Percentiles rank a stretch among this genome's conserved stretches.
These are phyloP conservation scores for Psilocybe tampanensis DNA, from an alignment of 768 basidiomycete genomes.

Conservation along the genomic window DNA sequence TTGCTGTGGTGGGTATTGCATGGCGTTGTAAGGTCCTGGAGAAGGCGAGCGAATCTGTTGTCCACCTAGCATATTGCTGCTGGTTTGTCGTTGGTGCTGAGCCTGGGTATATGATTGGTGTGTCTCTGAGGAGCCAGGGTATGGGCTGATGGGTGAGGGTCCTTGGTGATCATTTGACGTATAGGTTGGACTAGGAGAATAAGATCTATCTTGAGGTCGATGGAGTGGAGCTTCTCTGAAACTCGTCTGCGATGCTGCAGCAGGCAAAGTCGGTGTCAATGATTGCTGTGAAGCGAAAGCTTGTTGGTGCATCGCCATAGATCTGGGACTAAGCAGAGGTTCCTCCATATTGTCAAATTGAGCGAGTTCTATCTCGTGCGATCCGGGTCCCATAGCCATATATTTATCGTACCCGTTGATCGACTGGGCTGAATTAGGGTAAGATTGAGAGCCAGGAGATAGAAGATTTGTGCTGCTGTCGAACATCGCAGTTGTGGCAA, in stretches of 20 bases:
- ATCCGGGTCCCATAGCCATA: constrained; percentile 48
- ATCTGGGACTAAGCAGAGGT: constrained; percentile 53
- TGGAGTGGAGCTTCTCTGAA: constrained; percentile 63
- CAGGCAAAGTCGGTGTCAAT: constrained; percentile 41
- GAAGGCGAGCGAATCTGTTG: constrained; percentile 21
- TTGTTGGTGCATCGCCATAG: constrained; percentile 36
- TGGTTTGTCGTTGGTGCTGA: constrained; percentile 24
- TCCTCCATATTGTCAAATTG: constrained; percentile 61
- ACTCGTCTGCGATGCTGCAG: constrained; percentile 40
- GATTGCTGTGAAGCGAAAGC: constrained; percentile 41
- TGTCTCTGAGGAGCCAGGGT: constrained; percentile 15
- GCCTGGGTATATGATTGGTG: constrained; percentile 16
- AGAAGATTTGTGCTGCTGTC: constrained; percentile 31
- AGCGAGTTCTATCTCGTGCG: constrained; percentile 53
- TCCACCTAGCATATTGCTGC: constrained; percentile 22
- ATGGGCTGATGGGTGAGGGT: constrained; percentile 16
- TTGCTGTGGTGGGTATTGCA: constrained; percentile 31
- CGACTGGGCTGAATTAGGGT: constrained; percentile 32
- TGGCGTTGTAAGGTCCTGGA: constrained; percentile 24
- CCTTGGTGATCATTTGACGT: constrained; percentile 28
- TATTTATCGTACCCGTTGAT: constrained; percentile 57
- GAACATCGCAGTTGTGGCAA: constrained; percentile 61
- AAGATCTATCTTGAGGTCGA: constrained; percentile 50
- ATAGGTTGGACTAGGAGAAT: constrained; percentile 40
- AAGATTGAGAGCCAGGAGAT: constrained; percentile 39